phyloP scores from a whole-genome alignment of 2,329 filamentous ascomycete genomes.

The Fusarium longipes region DNA sequence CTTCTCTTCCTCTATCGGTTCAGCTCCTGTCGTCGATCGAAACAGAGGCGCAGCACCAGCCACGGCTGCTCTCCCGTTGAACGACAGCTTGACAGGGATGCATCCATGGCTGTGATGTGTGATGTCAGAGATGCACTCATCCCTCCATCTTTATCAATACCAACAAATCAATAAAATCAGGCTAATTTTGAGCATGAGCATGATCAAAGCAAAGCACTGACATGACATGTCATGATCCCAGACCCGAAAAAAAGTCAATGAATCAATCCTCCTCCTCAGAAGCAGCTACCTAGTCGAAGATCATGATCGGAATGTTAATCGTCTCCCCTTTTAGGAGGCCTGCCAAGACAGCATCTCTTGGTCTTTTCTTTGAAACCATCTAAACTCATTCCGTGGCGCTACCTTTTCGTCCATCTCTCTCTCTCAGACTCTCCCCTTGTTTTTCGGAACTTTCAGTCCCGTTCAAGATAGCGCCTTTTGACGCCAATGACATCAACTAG shows the following conservation, averaged over 20 bases:
- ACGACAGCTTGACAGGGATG: constrained; percentile 34
- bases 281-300: constrained; percentile 11
- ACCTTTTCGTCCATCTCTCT: constrained; percentile 6
- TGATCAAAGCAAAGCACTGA: neutral
- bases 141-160: neutral
- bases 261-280: constrained; percentile 28
- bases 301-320: constrained; percentile 39
- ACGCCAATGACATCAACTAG: constrained; percentile 37
- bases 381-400: constrained; percentile 28
- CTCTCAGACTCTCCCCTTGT: constrained; percentile 4
- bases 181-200: neutral
- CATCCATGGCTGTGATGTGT: constrained; percentile 12
- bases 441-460: constrained; percentile 18
- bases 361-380: constrained; percentile 7
- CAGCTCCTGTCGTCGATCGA: constrained; percentile 27
- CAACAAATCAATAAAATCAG: neutral
- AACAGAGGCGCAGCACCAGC: constrained; percentile 26
- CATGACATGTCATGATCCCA: neutral
- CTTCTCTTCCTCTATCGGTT: constrained; percentile 8
- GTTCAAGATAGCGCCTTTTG: constrained; percentile 19
- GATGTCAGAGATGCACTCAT: constrained; percentile 35
- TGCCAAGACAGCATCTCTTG: constrained; percentile 24
- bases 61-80: constrained; percentile 27
- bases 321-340: constrained; percentile 16
- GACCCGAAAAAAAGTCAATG: constrained; percentile 21